Base-by-base conservation (phyloP, 108 stramenopile genomes). In the Schizochytrium sp. region DNA sequence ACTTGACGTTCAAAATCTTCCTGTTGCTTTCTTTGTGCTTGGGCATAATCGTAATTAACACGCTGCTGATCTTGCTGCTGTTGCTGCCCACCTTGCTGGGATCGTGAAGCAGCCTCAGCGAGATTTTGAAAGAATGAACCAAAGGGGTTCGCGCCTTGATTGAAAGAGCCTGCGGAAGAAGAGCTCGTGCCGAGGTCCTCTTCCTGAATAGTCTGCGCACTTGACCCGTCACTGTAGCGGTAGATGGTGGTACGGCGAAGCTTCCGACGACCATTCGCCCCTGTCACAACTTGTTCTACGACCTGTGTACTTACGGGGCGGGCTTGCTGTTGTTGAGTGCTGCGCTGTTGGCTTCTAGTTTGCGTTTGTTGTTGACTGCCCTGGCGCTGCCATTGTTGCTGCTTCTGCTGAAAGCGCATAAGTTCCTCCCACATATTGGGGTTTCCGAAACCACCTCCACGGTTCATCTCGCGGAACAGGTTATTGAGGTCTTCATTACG, bases 391-490 rank as follows among this genome's bases (percentile, higher is more conserved):
- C 55, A 53, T 42, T 83, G 76, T 40, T 44, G 28, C 28, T 41
- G 42, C 72, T 41, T 72, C 15, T 28, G 72, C 28, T 72, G 40
- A 38, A 28, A 15, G 28, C 76, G 76, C 42, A 69, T 38, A 2
- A 69, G 8, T 38, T 69, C 64, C 28, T 69, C 19, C 76, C 76
- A 49, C 76, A 83, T 50, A 83, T 83, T 55, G 28, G 12, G 53
- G 13, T 49, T 55, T 5, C 76, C 76, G 47, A 83, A 83, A 10
- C 76, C 59, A 60, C 59, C 76, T 5, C 50, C 76, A 50, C 76
- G 50, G 2, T 83, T 10, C 76, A 55, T 83, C 53, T 83, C 50
- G 8, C 76, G 47, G 40, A 83, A 83, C 49, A 83, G 76, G 10
- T n/a, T 17, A 49, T 83, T 55, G 10, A 55, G 28, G 50, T 83